A percentile compares a stretch with the other conserved stretches of the same genome.
phyloP scores from a whole-genome alignment of 192 early-diverging fungal species.

The Martensiomyces pterosporus region DNA sequence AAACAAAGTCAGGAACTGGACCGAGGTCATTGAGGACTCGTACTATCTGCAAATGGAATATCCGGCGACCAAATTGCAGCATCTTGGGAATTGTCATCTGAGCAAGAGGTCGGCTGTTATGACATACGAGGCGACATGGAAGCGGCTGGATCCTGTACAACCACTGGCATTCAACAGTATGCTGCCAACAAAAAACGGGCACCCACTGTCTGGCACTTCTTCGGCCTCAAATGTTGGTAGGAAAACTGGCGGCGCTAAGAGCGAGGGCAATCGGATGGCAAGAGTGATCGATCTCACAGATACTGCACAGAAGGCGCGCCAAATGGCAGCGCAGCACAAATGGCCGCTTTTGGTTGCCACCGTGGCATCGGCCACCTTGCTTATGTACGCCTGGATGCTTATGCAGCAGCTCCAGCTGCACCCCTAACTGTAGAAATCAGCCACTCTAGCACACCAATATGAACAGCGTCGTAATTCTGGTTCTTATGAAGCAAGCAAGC shows the following conservation, averaged over 20 bases:
- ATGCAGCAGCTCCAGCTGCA: slow-evolving; percentile 33
- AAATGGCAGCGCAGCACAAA: slow-evolving; percentile 33
- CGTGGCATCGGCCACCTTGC: slow-evolving; percentile 37
- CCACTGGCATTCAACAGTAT: slow-evolving; percentile 22
- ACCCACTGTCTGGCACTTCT: slow-evolving; percentile 17
- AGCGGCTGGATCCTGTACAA: slow-evolving; percentile 38
- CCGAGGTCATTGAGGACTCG: slow-evolving; percentile 34
- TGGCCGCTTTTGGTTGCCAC: slow-evolving; percentile 41
- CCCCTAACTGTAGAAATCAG: slow-evolving; percentile 3
- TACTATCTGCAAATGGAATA: slow-evolving; percentile 28
- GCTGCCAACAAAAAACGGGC: slow-evolving; percentile 19
- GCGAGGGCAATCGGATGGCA: slow-evolving; percentile 22
- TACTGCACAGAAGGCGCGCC: slow-evolving; percentile 38
- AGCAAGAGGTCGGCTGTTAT: slow-evolving; percentile 31
- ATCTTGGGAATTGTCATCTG: slow-evolving; percentile 29
- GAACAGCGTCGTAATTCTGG: too few relatives aligned
- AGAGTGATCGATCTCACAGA: slow-evolving; percentile 33
- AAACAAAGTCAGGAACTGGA: slow-evolving; percentile 10
- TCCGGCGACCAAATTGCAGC: slow-evolving; percentile 36
- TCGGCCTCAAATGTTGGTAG: background rate
- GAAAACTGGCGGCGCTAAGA: background rate
- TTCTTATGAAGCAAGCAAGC: too few relatives aligned
- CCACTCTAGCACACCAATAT: too few relatives aligned
- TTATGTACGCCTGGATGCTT: slow-evolving; percentile 42
- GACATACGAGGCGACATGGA: slow-evolving; percentile 40